Evolutionary conservation across 331 rosid species (phyloP), one percentile per base, ranked within the genome.

Genomic region (Spiraea crenata): DNA sequence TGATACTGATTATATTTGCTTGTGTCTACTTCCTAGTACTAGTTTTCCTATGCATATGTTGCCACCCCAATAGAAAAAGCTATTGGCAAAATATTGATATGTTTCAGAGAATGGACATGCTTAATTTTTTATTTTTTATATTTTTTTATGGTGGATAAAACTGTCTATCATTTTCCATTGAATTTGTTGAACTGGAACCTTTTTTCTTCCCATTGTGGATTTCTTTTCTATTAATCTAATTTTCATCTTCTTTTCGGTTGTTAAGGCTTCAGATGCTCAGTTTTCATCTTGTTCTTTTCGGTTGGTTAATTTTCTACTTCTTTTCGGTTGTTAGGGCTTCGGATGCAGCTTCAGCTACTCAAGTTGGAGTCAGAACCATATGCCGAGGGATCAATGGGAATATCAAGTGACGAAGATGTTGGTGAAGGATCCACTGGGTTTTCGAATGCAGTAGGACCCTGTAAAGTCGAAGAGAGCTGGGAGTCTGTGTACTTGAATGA

Each of bases 271-370:
- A 93, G 70, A 84, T 86, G 93, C 97, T 25, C 31, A 25, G 2
- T 25, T 25, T 25, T 25, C 2, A 34, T 16, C 37, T 34, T 16
- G 15, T 74, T 62, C 37, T 46, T 54, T 56, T 9, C 51, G 4
- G 39, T 61, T 63, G 54, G 41, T 59, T 45, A 34, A 65, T 48
- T 8, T 65, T 41, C 17, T 4, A 54, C 12, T 13, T 34, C 62
- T 50, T 0, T 41, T 45, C 9, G 61, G 65, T 40, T 82, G 59
- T 37, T 65, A 95, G 99, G 96, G 70, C 99, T 95, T 69, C 86
- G 96, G 67, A 85, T 87, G 95, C 97, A 95, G 81, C 97, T 95
- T 85, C 87, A 84, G 79, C 80, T 89, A 80, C 91, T 95, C 68
- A 91, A 88, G 85, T 66, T 74, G 61, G 97, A 84, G 77, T 87